These are phyloP conservation scores for Clonostachys byssicola DNA, from an alignment of 2,329 filamentous ascomycete genomes.

Conservation along the genomic window DNA sequence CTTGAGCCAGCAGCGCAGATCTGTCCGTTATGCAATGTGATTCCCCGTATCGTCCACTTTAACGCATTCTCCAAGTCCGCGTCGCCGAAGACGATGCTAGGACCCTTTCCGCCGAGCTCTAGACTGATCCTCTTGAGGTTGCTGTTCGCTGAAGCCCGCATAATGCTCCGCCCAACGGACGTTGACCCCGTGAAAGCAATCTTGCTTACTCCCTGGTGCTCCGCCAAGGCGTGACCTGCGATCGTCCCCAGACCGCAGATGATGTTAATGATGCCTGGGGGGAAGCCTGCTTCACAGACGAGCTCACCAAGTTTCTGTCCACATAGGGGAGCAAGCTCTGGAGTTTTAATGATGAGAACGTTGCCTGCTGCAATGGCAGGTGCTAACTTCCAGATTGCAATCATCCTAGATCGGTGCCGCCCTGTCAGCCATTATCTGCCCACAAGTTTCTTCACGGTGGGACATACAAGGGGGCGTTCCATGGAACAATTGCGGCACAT, in stretches of 20 bases:
- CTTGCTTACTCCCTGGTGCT: constrained; percentile 66
- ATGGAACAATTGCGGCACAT: not conserved
- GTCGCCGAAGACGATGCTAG: constrained; percentile 59
- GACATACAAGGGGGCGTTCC: too few relatives aligned
- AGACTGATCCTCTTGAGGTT: constrained; percentile 60
- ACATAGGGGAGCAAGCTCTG: constrained; percentile 46
- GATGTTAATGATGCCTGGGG: constrained; percentile 69
- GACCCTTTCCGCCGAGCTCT: constrained; percentile 62
- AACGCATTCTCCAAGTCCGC: constrained; percentile 61
- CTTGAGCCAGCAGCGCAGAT: constrained; percentile 52
- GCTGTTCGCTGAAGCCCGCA: constrained; percentile 62
- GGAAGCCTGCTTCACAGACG: constrained; percentile 69
- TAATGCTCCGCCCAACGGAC: constrained; percentile 64
- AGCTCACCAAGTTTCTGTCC: constrained; percentile 45
- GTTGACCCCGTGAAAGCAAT: constrained; percentile 73
- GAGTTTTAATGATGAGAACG: constrained; percentile 44
- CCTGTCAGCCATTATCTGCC: too few relatives aligned
- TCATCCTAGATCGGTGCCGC: too few relatives aligned
- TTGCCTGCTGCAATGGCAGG: constrained; percentile 43
- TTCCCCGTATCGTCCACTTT: too few relatives aligned
- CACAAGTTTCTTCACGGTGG: too few relatives aligned
- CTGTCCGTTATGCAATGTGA: constrained; percentile 49
- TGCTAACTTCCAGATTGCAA: too few relatives aligned
- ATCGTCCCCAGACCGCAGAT: constrained; percentile 63
- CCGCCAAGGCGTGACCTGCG: constrained; percentile 62